phyloP scores from a whole-genome alignment of 768 basidiomycete genomes.

The Lactarius hengduanensis region DNA sequence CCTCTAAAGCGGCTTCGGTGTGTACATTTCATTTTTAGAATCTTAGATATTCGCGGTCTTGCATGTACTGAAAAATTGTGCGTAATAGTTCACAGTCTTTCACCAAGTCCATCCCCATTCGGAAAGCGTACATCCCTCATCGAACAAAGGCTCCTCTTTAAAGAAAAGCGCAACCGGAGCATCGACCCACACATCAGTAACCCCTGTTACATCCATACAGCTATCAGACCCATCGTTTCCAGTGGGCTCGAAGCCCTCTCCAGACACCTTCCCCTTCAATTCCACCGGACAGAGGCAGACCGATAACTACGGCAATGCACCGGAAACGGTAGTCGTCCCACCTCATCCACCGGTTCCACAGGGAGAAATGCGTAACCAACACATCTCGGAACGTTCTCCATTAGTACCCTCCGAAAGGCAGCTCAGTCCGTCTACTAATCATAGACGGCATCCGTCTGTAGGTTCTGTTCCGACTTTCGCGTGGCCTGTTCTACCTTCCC shows the following conservation, averaged over 20 bases:
- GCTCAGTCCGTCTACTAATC: not conserved
- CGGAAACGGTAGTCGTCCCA: not conserved
- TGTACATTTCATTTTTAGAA: not conserved
- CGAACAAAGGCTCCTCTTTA: not conserved
- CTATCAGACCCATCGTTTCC: not conserved
- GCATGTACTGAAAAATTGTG: not conserved
- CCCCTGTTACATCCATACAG: not conserved
- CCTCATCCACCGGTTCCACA: not conserved
- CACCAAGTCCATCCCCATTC: not conserved
- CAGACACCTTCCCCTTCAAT: not conserved
- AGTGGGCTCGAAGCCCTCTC: not conserved
- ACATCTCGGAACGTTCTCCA: not conserved
- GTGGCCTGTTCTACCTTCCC: not conserved
- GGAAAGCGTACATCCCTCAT: not conserved
- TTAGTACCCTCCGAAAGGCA: not conserved
- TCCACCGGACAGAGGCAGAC: not conserved
- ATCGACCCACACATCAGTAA: not conserved
- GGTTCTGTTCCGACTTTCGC: not conserved
- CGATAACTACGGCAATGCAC: not conserved
- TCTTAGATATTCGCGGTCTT: no score
- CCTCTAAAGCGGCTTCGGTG: slow-evolving; percentile 16
- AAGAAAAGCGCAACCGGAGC: not conserved
- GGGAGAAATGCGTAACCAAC: not conserved
- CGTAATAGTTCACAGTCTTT: not conserved
- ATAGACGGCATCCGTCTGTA: not conserved